Base-by-base conservation (phyloP, 306 rosid genomes). In the Rubus idaeus region DNA sequence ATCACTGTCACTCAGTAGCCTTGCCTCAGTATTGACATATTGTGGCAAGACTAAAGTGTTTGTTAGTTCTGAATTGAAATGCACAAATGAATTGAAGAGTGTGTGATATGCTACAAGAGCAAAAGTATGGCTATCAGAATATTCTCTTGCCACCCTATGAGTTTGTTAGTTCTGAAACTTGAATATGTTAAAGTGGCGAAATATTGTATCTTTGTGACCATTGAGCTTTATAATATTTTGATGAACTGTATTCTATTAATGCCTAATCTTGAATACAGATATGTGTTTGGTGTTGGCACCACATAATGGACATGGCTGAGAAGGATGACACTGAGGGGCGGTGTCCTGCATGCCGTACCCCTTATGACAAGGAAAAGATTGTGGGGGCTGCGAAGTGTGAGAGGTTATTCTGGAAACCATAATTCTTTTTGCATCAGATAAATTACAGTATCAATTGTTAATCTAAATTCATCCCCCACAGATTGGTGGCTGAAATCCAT, bases 231-330 rank as follows among this genome's bases (percentile, higher is more conserved):
- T 20, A 7, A 40, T 45, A 39, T 45, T 3, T 46, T 21, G 45
- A 11, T 5, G 12, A 18, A 8, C 26, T 21, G 10, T 74, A 12
- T 47, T 74, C 8, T 61, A 4, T 5, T 10, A 45, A 21, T 57
- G 41, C 14, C 9, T 51, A 75, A 51, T 58, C 52, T 68, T 41
- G 55, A 66, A 78, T 72, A 71, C 85, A 96, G 99, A 88, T 96
- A 78, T 96, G 99, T 89, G 99, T 96, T 74, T 96, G 99, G 99
- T 96, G 99, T 81, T 96, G 99, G 98, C 98, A 96, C 85, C 99
- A 96, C 85, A 87, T 96, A 71, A 88, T 96, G 91, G 96, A 83
- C 69, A 91, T 96, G 94, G 99, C 98, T 20, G 97, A 92, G 90
- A 95, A 95, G 97, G 97, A 95, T 86, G 96, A 87, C 65, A 84